Base-by-base conservation (phyloP, 2,329 filamentous ascomycete species). In the Aspergillus aculeatus region DNA sequence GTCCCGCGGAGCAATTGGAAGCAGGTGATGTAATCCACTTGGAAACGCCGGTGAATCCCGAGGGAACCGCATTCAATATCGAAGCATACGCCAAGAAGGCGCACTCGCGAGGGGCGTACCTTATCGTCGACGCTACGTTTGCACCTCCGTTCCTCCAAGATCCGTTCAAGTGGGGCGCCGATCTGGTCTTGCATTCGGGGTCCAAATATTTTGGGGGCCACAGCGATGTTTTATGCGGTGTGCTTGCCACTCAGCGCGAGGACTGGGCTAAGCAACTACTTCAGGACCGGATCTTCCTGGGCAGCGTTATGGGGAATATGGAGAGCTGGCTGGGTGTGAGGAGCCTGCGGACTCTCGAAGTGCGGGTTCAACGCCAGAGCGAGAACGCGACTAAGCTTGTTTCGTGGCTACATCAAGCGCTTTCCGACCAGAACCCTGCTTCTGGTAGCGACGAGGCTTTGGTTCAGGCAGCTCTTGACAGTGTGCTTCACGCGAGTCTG, bases 191-290 rank as follows among this genome's bases (percentile, higher is more conserved):
- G 91, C 95, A 99, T 77, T 89, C 85, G 54, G 95, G 92, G 3
- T 96, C 93, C 19, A 99, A 98, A 82, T 99, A 98, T 77, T 86
- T 99, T 66, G 95, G 95, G 21, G 95, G 95, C 0, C 95, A 99
- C 78, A 94, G 89, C 65, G 95, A 99, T 77, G 83, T 98, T 83
- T 85, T 98, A 5, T 96, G 91, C 71, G 95, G 95, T 23, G 89
- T 96, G 19, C 78, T 99, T 29, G 85, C 86, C 0, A 84, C 92
- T 5, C 80, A 83, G 24, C 78, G 78, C 50, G 68, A 82, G 54
- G 80, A 80, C 4, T 90, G 89, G 89, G 74, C 86, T n/a, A 72
- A 73, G 31, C 79, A 77, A 23, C 77, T 98, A 69, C 78, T 82
- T 50, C 72, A 75, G 1, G 94, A 99, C 72, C 82, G 95, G 2